Evolutionary conservation across 225 moss, liverwort and hornwort species (phyloP), one percentile per base, ranked within the genome.

Genomic region (Asterella californica): DNA sequence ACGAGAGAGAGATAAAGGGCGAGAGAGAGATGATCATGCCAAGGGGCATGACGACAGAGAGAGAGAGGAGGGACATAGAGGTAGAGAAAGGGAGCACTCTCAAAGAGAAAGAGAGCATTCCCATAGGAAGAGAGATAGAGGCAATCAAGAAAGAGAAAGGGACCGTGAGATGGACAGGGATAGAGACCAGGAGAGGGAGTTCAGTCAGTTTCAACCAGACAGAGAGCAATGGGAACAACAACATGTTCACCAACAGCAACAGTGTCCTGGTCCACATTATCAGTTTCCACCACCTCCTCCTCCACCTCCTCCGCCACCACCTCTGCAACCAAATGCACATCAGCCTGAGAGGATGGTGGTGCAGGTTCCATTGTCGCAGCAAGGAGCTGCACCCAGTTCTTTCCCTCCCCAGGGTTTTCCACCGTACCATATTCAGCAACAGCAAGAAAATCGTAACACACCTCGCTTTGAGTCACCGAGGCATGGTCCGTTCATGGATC

Each of bases 341-440:
- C 85, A 77, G 37, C 70, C 83, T 60, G 86, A 83, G 42, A 69
- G 81, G 72, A 63, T 81, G 53, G 74, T 54, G 12, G 74, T 54
- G 12, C 80, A 74, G 71, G 82, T 55, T 80, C 84, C 84, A 15
- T 74, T 81, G 45, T 45, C 68, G 33, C 87, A 84, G 70, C 87
- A 79, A 65, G 87, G 79, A 63, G 79, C 68, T 55, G 67, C 63
- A 36, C 80, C 82, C 19, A 80, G 66, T 57, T 82, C 80, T 33
- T 87, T 84, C 61, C 82, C 87, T 53, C 86, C 86, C 10, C 87
- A 84, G 19, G 87, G 70, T n/a, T 90, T 89, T 12, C 79, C 95
- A 15, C 84, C 87, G 5, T 95, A 87, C 84, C 89, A 78, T 68
- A 84, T 81, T n/a, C 95, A 89, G 81, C 78, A 78, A 50, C 90